A percentile compares a stretch with the other conserved stretches of the same genome.
These are phyloP conservation scores for Acanthamoeba quina DNA, from an alignment of 208 protist genomes.

Conservation along the genomic window DNA sequence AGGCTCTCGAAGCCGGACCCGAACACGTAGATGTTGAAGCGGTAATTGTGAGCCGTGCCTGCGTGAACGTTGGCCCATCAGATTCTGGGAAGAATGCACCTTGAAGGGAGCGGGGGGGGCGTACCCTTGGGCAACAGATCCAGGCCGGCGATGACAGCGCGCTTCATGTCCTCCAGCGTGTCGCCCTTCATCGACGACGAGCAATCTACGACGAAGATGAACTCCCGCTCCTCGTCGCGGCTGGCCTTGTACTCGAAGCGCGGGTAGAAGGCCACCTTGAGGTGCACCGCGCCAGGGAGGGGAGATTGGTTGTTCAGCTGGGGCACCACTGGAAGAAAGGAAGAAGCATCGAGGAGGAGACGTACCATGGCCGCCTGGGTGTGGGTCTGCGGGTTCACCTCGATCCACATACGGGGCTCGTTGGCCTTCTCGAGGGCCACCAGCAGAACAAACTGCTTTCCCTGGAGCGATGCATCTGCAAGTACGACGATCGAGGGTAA, in stretches of 20 bases:
- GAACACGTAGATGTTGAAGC: conserved; percentile 82
- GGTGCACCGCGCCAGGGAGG: background rate
- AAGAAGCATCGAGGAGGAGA: background rate
- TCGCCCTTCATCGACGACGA: conserved; percentile 53
- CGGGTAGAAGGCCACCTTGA: conserved; percentile 85
- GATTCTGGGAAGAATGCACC: no score
- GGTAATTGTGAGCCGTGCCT: conserved; percentile 27
- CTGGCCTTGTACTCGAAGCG: conserved; percentile 74
- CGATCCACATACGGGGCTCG: conserved; percentile 84
- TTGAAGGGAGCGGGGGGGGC: background rate
- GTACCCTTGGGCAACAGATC: background rate
- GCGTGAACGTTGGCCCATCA: background rate
- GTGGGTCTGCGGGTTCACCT: conserved; percentile 63
- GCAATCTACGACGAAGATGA: conserved; percentile 78
- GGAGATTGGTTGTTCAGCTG: no score
- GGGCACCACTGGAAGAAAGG: background rate
- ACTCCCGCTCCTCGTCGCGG: conserved; percentile 11
- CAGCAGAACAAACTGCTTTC: conserved; percentile 61
- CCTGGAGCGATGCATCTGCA: conserved; percentile 34
- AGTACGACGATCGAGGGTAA: background rate
- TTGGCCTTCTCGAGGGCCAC: conserved; percentile 79
- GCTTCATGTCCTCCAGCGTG: conserved; percentile 58
- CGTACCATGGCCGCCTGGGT: conserved; percentile 22
- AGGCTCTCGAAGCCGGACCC: conserved; percentile 66
- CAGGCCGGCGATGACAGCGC: background rate